Evolutionary conservation across 768 basidiomycete genomes (phyloP), one percentile per base, ranked within the genome.

Genomic region (Pleurotus tuoliensis): DNA sequence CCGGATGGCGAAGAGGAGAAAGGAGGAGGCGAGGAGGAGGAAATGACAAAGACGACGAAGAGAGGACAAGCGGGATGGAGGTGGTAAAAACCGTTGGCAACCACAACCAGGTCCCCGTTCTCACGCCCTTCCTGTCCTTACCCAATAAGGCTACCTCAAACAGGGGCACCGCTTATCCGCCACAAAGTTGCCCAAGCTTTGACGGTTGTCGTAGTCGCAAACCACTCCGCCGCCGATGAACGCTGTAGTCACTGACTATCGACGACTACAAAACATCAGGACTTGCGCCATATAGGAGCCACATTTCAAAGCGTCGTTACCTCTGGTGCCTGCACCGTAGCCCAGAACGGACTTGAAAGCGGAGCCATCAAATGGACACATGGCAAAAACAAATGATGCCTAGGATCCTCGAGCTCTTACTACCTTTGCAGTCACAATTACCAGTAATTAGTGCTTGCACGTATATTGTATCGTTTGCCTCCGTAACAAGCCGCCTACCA

Each of bases 1-100:
- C 61, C 78, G 78, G 66, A 68, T 59, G 68, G 62, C 67, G 58
- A 53, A 60, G 63, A 59, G 58, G 61, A 57, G 49, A 63, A 59
- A 61, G 55, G 57, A 51, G 37, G 71, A 69, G 55, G 62, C 30
- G 8, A 61, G n/a, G 71, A 67, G 50, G 65, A 63, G 30, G 69
- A 34, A 44, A 44, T 44, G 41, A 55, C 58, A 58, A 64, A 59
- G 43, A 49, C 64, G 60, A 64, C 60, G 64, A 61, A 63, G 60
- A 56, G 62, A 69, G 58, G 63, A 61, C 62, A 62, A 64, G 69
- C 68, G 69, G 62, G 66, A 66, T 63, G 58, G 68, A 63, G 66
- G 63, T 68, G 30, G 37, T 56, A 45, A 51, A 56, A 56, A 59
- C 69, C 66, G 74, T 76, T 75, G 75, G 54, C 54, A 55, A 55